phyloP scores from a whole-genome alignment of 768 basidiomycete species.

The Tremella fuciformis region DNA sequence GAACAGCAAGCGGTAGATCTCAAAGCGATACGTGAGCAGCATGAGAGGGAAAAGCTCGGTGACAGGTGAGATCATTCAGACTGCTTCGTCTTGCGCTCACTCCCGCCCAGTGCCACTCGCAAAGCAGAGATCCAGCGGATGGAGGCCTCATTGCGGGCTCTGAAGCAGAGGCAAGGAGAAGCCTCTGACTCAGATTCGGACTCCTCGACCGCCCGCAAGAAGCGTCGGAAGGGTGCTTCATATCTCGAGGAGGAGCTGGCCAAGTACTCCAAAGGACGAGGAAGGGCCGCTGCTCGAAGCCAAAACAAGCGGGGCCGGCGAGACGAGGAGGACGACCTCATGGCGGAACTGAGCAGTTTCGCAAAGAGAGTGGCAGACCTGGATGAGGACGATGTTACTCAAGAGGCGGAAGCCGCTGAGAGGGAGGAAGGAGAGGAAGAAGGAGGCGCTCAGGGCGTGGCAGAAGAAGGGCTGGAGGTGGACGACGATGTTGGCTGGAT shows the following conservation, averaged over 20 bases:
- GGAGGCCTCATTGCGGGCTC: slow-evolving; percentile 80
- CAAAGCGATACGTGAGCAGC: slow-evolving; percentile 59
- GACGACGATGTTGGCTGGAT: slow-evolving; percentile 52
- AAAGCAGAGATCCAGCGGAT: slow-evolving; percentile 56
- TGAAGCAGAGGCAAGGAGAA: slow-evolving; percentile 60
- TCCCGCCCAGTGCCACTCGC: slow-evolving; percentile 60
- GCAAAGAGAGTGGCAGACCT: slow-evolving; percentile 34
- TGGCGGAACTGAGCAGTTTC: slow-evolving; percentile 44
- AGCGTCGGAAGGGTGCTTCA: slow-evolving; percentile 59
- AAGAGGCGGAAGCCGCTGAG: background rate
- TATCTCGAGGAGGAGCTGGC: slow-evolving; percentile 76
- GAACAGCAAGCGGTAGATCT: slow-evolving; percentile 50
- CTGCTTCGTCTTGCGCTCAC: background rate
- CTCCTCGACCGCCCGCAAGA: slow-evolving; percentile 49
- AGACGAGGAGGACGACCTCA: slow-evolving; percentile 49
- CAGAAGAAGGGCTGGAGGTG: slow-evolving; percentile 37
- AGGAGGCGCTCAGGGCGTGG: slow-evolving; percentile 6
- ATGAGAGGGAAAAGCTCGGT: slow-evolving; percentile 67
- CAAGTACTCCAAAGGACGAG: slow-evolving; percentile 68
- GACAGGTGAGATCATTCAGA: slow-evolving; percentile 56
- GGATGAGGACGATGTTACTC: slow-evolving; percentile 11
- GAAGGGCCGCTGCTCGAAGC: slow-evolving; percentile 59
- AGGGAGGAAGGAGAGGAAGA: slow-evolving; percentile 15
- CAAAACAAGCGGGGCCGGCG: slow-evolving; percentile 61
- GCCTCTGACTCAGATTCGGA: slow-evolving; percentile 64